Evolutionary conservation across 75 land plant genomes (phyloP).

Genomic region (Sequoiadendron giganteum): DNA sequence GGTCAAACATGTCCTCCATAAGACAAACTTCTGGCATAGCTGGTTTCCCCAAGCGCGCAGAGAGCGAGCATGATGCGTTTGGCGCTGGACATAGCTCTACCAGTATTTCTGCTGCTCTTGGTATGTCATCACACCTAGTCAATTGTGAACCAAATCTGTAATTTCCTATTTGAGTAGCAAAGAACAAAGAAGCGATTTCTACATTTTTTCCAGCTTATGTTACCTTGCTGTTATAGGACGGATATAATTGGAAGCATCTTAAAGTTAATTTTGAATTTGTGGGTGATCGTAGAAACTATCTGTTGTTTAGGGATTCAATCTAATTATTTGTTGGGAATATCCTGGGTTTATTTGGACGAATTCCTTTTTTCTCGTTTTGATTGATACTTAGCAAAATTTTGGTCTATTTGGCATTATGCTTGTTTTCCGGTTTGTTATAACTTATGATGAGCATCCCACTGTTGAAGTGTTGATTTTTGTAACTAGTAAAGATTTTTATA

Average conservation of each 20-base stretch:
- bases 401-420: not conserved
- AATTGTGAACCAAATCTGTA: not conserved
- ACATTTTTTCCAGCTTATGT: not conserved
- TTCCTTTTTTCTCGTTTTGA: not conserved
- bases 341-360: not conserved
- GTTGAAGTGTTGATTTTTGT: not conserved
- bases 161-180: not conserved
- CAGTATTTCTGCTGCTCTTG: constrained; percentile 44
- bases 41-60: constrained; percentile 42
- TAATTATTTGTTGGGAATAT: not conserved
- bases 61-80: constrained; percentile 49
- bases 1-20: constrained; percentile 39
- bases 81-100: constrained; percentile 44
- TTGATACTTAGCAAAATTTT: not conserved
- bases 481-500: not conserved
- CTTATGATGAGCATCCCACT: not conserved
- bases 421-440: not conserved
- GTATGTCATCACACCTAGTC: constrained; percentile 13
- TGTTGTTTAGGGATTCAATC: not conserved
- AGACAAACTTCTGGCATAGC: constrained; percentile 49
- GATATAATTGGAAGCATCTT: not conserved
- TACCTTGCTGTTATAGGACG: not conserved
- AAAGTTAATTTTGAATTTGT: not conserved
- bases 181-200: not conserved
- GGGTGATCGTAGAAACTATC: not conserved